A percentile compares a stretch with the other conserved stretches of the same genome.
Conservation (phyloP, 225 moss, liverwort and hornwort genomes). For the Physcomitrellopsis africana region DNA sequence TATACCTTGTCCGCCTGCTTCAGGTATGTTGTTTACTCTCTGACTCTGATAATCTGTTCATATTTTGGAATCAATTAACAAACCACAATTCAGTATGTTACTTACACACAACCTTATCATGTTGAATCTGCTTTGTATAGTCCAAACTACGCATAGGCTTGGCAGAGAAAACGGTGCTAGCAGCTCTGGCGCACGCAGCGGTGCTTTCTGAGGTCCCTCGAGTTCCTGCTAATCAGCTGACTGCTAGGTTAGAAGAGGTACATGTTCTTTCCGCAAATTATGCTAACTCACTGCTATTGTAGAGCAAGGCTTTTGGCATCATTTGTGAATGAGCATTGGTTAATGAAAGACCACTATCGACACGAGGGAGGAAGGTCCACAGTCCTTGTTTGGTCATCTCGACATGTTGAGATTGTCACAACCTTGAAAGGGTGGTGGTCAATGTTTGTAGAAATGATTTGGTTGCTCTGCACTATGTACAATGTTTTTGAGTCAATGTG, state of each 20-base stretch:
- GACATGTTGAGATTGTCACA: slow-evolving; percentile 6
- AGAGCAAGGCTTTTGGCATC: neutral
- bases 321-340: slow-evolving; percentile 18
- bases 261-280: slow-evolving; percentile 8
- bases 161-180: slow-evolving; percentile 87
- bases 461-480: neutral
- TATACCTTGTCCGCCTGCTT: slow-evolving; percentile 91
- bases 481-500: neutral
- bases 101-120: slow-evolving; percentile 29
- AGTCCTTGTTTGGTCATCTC: slow-evolving; percentile 17
- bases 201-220: slow-evolving; percentile 84
- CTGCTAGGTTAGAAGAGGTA: slow-evolving; percentile 87
- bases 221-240: slow-evolving; percentile 77
- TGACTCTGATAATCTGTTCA: neutral
- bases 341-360: slow-evolving; percentile 3
- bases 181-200: slow-evolving; percentile 84
- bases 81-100: slow-evolving; percentile 5
- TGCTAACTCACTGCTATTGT: slow-evolving; percentile 20
- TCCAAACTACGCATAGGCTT: slow-evolving; percentile 93
- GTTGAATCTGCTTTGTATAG: slow-evolving; percentile 42
- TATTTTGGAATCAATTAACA: neutral
- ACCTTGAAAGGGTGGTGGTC: neutral
- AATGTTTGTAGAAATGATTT: neutral
- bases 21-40: slow-evolving; percentile 59
- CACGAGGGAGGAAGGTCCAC: neutral